Evolutionary conservation across 768 basidiomycete species (phyloP), one percentile per base, ranked within the genome.

Genomic region (Gyrodon lividus): DNA sequence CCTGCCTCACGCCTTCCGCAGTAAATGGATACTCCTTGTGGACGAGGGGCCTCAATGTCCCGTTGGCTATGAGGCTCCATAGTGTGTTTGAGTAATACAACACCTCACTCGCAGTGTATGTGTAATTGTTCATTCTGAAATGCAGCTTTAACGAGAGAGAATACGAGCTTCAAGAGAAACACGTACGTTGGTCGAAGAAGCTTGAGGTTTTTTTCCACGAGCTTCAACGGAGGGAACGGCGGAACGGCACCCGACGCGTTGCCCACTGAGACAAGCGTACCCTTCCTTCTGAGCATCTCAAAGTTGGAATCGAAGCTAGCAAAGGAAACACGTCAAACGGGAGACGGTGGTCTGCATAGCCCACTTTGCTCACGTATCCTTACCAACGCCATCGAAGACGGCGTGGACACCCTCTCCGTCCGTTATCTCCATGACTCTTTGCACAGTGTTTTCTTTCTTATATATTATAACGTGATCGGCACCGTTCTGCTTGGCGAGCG

Each of bases 311-410:
- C 87, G 64, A 87, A 89, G 5, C 87, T 89, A 58, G 13, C 22
- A 35, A 48, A 50, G 14, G 20, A 38, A 60, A 46, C 30, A 40
- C 16, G 35, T 53, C 55, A 42, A 51, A 40, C 22, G 52, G 42
- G 8, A 14, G 24, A 45, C 39, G 50, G 33, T 10, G 50, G 20
- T 35, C 24, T 26, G 12, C 5, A 23, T 22, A 1, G 9, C 28
- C 24, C 9, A 26, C 5, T 14, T 31, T 19, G 76, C 88, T 51
- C 70, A 95, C 81, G 94, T 98, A 66, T 92, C 89, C 74, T 90
- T 95, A 2, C 96, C 96, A n/a, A 99, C 92, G 24, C 96, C 96
- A 61, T 99, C 96, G 61, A 87, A 96, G 20, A 92, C 80, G 14
- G 83, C 95, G 55, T 96, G 81, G 5, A 93, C 89, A 14, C 92